Conservation (phyloP, 306 rosid species). For the Styphnolobium japonicum region DNA sequence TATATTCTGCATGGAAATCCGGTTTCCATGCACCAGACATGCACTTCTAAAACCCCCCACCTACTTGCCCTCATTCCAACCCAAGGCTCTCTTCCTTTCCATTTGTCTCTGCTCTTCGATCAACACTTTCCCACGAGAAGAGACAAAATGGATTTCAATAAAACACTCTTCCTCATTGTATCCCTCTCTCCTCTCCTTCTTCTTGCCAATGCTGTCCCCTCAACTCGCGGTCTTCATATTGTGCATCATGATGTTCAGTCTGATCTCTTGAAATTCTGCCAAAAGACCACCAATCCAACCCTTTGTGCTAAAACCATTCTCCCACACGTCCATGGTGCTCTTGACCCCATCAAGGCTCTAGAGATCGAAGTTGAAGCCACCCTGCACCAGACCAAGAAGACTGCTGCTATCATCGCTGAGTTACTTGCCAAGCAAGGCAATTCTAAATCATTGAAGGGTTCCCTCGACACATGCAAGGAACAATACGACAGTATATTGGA, state of each 20-base stretch:
- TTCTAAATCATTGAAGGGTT: neutral
- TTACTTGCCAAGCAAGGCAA: neutral
- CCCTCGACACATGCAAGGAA: neutral
- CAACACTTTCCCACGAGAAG: neutral
- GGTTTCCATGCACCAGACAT: neutral
- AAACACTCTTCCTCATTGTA: neutral
- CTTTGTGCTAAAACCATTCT: conserved; percentile 19
- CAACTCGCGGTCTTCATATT: neutral
- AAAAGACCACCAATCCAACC: neutral
- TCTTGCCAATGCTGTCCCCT: neutral
- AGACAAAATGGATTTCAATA: conserved; percentile 18
- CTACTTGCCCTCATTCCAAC: neutral
- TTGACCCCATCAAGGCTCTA: conserved; percentile 15
- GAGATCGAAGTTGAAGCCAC: conserved; percentile 14
- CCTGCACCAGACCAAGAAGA: neutral
- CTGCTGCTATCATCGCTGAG: neutral
- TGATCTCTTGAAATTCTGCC: neutral
- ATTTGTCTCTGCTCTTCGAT: conserved; percentile 26
- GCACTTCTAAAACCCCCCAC: neutral
- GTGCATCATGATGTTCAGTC: neutral
- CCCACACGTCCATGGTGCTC: neutral
- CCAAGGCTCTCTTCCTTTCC: neutral
- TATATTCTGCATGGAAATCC: neutral
- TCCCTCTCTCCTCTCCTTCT: neutral
- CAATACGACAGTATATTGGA: conserved; percentile 23